These are phyloP conservation scores for Zymoseptoria passerinii DNA, from an alignment of 2,329 filamentous ascomycete genomes.

Conservation along the genomic window DNA sequence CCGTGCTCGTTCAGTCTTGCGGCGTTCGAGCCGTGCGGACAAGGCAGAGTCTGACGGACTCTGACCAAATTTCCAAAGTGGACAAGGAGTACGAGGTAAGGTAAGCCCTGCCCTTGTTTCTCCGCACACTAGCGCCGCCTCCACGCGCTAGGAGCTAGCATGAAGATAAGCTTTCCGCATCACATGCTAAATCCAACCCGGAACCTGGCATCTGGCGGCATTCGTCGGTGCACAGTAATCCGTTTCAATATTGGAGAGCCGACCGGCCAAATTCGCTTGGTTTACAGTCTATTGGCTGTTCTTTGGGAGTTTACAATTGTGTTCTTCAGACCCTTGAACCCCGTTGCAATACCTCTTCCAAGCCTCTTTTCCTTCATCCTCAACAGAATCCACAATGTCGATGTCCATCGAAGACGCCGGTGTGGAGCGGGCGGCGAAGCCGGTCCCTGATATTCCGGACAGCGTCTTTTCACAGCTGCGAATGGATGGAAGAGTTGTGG, in stretches of 20 bases:
- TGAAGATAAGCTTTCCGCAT: not conserved
- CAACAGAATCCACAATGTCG: slow-evolving; percentile 21
- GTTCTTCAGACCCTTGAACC: not conserved
- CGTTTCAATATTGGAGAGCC: not conserved
- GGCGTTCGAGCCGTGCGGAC: not conserved
- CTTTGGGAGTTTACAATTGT: not conserved
- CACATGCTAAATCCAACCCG: not conserved
- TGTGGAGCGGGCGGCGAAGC: slow-evolving; percentile 17
- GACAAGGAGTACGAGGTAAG: too few relatives aligned
- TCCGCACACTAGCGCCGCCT: not conserved
- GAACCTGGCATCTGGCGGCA: not conserved
- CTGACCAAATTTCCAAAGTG: not conserved
- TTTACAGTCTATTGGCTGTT: not conserved
- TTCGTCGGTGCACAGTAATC: too few relatives aligned
- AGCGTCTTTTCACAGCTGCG: slow-evolving; percentile 50
- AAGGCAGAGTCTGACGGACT: not conserved
- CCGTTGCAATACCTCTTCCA: not conserved
- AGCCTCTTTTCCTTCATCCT: not conserved
- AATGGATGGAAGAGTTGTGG: slow-evolving; percentile 68
- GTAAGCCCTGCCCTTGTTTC: not conserved
- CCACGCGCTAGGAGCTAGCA: not conserved
- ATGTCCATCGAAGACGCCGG: slow-evolving; percentile 26
- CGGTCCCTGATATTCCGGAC: slow-evolving; percentile 21
- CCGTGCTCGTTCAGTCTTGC: too few relatives aligned
- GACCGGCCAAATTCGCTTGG: not conserved